Percentiles rank a stretch among this genome's conserved stretches.
phyloP scores from a whole-genome alignment of 1,284 basidiomycete genomes.

The Puccinia horiana region DNA sequence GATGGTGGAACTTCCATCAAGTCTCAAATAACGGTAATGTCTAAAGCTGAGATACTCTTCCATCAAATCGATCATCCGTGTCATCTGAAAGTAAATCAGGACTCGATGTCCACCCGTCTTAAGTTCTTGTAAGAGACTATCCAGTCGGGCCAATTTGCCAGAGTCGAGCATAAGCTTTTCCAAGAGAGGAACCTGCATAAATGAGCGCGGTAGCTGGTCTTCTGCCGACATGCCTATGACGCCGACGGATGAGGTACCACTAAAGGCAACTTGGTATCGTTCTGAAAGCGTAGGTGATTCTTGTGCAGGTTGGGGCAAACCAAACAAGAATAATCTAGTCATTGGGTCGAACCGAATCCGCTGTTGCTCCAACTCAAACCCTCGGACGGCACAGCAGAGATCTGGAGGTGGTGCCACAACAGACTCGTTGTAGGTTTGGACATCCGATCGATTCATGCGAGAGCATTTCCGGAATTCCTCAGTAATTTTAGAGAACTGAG shows the following conservation, averaged over 20 bases:
- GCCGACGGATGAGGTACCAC: constrained; percentile 70
- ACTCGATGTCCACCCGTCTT: constrained; percentile 93
- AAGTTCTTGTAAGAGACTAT: constrained; percentile 83
- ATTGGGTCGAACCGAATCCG: constrained; percentile 64
- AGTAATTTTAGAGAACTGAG: constrained; percentile 68
- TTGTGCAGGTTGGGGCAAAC: constrained; percentile 71
- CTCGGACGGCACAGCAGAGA: constrained; percentile 73
- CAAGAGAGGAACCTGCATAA: constrained; percentile 91
- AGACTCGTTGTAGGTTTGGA: constrained; percentile 78
- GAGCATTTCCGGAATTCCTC: constrained; percentile 70
- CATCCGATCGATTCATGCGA: constrained; percentile 73
- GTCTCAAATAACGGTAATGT: constrained; percentile 93
- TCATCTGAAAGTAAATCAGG: constrained; percentile 99
- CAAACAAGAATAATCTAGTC: constrained; percentile 78
- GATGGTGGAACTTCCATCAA: constrained; percentile 93
- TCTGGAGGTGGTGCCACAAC: constrained; percentile 82
- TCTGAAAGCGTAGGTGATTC: constrained; percentile 68
- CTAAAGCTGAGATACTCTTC: constrained; percentile 98
- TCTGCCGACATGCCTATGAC: constrained; percentile 69
- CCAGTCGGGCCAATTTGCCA: constrained; percentile 88
- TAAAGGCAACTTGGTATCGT: constrained; percentile 65
- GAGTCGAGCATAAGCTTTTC: constrained; percentile 96
- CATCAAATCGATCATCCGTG: constrained; percentile 98
- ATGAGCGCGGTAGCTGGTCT: constrained; percentile 77
- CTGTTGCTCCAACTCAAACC: constrained; percentile 74